phyloP scores from a whole-genome alignment of 1,284 basidiomycete species.

The Baeospora myosura region DNA sequence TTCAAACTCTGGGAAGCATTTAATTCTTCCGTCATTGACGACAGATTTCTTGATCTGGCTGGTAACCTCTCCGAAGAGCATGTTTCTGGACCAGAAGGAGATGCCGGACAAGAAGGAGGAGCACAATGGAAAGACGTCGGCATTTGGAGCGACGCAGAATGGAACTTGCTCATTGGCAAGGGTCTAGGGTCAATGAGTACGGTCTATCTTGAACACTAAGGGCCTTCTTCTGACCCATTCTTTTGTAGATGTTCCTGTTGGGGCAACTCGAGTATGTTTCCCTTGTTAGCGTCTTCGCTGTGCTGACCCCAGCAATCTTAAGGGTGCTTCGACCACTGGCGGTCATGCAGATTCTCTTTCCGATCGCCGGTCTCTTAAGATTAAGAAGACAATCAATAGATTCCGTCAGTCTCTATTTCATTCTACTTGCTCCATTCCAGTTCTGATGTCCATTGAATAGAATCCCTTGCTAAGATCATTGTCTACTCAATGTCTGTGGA shows the following conservation, averaged over 20 bases:
- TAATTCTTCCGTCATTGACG: constrained; percentile 75
- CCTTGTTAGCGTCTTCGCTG: no score
- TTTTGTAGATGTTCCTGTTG: constrained; percentile 65
- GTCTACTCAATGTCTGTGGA: constrained; percentile 91
- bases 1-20: constrained; percentile 86
- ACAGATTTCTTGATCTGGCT: constrained; percentile 78
- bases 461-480: constrained; percentile 79
- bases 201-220: constrained; percentile 25
- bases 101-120: constrained; percentile 44
- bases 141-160: constrained; percentile 85
- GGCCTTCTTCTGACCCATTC: constrained; percentile 8
- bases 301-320: no score
- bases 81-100: constrained; percentile 51
- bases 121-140: constrained; percentile 73
- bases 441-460: constrained; percentile 31
- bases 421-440: background rate
- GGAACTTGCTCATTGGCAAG: constrained; percentile 81
- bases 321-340: constrained; percentile 61
- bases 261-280: constrained; percentile 52
- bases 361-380: constrained; percentile 59
- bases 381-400: constrained; percentile 74
- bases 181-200: constrained; percentile 82
- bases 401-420: constrained; percentile 39
- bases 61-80: constrained; percentile 76
- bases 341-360: constrained; percentile 61